Evolutionary conservation across 2,329 filamentous ascomycete genomes (phyloP).

Genomic region (Cyphellophora europaea): DNA sequence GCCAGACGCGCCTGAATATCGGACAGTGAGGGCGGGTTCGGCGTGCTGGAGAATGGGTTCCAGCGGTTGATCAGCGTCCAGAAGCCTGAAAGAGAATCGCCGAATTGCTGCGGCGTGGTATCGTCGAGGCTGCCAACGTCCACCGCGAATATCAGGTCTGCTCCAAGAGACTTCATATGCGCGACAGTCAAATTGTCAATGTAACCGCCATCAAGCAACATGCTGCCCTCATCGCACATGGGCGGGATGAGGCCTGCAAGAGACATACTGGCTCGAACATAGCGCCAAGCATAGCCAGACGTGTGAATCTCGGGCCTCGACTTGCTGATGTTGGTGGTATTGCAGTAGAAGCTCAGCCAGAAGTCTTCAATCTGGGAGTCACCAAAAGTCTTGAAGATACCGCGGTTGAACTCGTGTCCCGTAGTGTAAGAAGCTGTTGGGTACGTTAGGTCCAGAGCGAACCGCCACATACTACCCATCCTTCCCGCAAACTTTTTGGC

Average conservation of each 20-base stretch:
- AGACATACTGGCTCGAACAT: conserved; percentile 94
- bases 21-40: conserved; percentile 87
- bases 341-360: conserved; percentile 98
- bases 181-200: conserved; percentile 94
- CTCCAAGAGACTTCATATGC: conserved; percentile 91
- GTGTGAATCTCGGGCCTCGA: conserved; percentile 88
- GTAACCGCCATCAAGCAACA: conserved; percentile 94
- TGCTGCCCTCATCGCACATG: conserved; percentile 90
- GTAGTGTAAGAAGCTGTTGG: conserved; percentile 96
- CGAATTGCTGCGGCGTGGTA: conserved; percentile 81
- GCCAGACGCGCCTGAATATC: conserved; percentile 93
- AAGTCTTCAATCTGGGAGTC: conserved; percentile 98
- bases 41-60: conserved; percentile 84
- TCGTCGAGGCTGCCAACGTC: conserved; percentile 92
- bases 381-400: conserved; percentile 97
- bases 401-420: conserved; percentile 96
- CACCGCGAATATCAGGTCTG: conserved; percentile 88
- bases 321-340: conserved; percentile 97
- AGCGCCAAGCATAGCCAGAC: conserved; percentile 94
- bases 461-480: conserved; percentile 99
- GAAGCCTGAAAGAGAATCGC: conserved; percentile 86
- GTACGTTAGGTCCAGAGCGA: conserved; percentile 90
- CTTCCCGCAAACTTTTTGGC: conserved; percentile 95
- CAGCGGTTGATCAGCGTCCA: conserved; percentile 94
- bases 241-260: conserved; percentile 86